These are phyloP conservation scores for Protomyces inundatus DNA, from an alignment of 1,139 yeast genomes.

Conservation along the genomic window DNA sequence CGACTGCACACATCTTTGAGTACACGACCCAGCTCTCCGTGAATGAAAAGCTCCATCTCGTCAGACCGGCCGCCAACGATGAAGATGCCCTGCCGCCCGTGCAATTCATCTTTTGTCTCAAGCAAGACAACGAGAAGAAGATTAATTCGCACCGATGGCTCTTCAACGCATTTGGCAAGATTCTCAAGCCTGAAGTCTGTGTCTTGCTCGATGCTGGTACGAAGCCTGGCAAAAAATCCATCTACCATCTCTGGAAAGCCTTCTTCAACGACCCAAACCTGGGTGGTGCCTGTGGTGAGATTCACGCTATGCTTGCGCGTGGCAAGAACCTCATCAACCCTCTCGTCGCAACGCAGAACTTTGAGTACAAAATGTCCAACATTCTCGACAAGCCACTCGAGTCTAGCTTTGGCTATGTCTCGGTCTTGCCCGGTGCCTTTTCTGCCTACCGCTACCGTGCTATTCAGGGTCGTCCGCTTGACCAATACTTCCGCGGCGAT, in stretches of 20 bases:
- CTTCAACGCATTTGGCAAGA: constrained; percentile 84
- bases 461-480: constrained; percentile 72
- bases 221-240: constrained; percentile 76
- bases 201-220: constrained; percentile 90
- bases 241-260: constrained; percentile 83
- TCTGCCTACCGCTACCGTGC: constrained; percentile 84
- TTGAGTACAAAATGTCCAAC: constrained; percentile 87
- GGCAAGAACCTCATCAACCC: constrained; percentile 67
- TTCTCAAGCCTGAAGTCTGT: constrained; percentile 79
- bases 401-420: constrained; percentile 78
- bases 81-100: constrained; percentile 66
- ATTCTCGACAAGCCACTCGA: constrained; percentile 87
- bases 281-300: constrained; percentile 95
- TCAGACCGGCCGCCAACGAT: constrained; percentile 54
- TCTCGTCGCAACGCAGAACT: constrained; percentile 83
- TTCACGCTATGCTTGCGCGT: constrained; percentile 79
- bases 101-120: constrained; percentile 78
- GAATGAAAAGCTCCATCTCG: constrained; percentile 47
- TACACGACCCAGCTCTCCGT: constrained; percentile 61
- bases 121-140: constrained; percentile 83
- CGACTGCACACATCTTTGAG: constrained; percentile 69
- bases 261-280: constrained; percentile 77
- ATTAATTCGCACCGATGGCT: constrained; percentile 97
- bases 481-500: constrained; percentile 90
- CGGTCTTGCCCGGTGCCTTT: constrained; percentile 88